A percentile compares a stretch with the other conserved stretches of the same genome.
Evolutionary conservation across 2,329 filamentous ascomycete species (phyloP).

Genomic region (Didymella lethalis): DNA sequence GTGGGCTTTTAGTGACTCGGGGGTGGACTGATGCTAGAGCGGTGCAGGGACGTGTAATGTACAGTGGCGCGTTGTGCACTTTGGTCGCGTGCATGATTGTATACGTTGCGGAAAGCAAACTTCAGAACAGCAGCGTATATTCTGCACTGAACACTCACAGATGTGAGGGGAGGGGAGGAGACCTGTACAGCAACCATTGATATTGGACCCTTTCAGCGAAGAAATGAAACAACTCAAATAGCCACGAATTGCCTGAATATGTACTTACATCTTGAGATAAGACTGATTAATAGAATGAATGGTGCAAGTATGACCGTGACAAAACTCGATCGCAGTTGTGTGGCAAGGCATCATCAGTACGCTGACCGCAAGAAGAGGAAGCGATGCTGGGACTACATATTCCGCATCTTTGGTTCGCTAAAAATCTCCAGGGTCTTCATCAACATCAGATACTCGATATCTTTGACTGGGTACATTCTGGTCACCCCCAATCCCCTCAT

Average conservation of each 20-base stretch:
- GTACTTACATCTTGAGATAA: background rate
- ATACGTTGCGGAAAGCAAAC: background rate
- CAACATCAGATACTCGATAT: background rate
- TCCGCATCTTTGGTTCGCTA: background rate
- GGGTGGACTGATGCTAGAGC: background rate
- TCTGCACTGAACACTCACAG: background rate
- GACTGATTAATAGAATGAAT: background rate
- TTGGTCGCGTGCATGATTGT: background rate
- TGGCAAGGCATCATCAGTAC: background rate
- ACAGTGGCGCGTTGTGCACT: background rate
- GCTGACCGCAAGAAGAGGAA: background rate
- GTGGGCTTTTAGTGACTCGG: background rate
- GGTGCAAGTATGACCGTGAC: background rate
- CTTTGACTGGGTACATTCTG: background rate
- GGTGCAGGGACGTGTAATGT: background rate
- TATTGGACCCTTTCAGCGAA: background rate
- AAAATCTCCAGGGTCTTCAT: background rate
- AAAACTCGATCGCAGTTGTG: background rate
- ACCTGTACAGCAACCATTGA: background rate
- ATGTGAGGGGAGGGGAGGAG: background rate
- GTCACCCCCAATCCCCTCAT: background rate
- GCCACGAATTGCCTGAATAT: background rate
- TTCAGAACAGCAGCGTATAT: background rate
- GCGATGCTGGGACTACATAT: background rate
- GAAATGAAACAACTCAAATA: background rate